Conservation (phyloP, 176 grass and related monocot genomes). For the Eremochloa ophiuroides region DNA sequence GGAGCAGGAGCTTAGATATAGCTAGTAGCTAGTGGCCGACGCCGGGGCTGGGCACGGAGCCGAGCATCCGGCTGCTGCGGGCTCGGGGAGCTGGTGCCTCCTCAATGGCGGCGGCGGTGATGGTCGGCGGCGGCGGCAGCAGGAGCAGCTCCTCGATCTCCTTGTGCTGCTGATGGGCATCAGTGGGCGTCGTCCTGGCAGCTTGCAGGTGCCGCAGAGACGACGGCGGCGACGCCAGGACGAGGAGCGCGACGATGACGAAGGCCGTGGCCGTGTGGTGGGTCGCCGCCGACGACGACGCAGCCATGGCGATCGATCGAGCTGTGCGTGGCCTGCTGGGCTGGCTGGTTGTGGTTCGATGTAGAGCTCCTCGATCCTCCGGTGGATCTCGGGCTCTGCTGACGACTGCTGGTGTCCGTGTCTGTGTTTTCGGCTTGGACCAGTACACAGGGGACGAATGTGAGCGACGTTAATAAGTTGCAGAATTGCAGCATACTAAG, state of each 20-base stretch:
- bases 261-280: not conserved
- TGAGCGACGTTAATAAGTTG: too few species aligned
- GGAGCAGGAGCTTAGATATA: too few species aligned
- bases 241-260: not conserved
- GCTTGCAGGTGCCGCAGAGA: not conserved
- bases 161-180: not conserved
- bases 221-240: not conserved
- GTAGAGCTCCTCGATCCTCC: too few species aligned
- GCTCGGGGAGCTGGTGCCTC: not conserved
- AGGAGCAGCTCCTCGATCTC: not conserved
- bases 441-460: too few species aligned
- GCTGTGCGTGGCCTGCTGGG: not conserved
- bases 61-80: constrained; percentile 26
- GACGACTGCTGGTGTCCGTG: too few species aligned
- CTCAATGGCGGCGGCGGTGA: not conserved
- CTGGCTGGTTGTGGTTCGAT: too few species aligned
- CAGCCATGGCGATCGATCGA: constrained; percentile 13
- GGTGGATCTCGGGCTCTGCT: too few species aligned
- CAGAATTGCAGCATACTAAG: too few species aligned
- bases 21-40: constrained; percentile 57
- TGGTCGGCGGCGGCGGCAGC: not conserved
- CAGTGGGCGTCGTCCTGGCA: not conserved
- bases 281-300: not conserved
- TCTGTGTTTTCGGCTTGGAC: too few species aligned
- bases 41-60: constrained; percentile 61